A percentile compares a stretch with the other conserved stretches of the same genome.
These are phyloP conservation scores for Vicia villosa DNA, from an alignment of 306 rosid genomes.

Conservation along the genomic window DNA sequence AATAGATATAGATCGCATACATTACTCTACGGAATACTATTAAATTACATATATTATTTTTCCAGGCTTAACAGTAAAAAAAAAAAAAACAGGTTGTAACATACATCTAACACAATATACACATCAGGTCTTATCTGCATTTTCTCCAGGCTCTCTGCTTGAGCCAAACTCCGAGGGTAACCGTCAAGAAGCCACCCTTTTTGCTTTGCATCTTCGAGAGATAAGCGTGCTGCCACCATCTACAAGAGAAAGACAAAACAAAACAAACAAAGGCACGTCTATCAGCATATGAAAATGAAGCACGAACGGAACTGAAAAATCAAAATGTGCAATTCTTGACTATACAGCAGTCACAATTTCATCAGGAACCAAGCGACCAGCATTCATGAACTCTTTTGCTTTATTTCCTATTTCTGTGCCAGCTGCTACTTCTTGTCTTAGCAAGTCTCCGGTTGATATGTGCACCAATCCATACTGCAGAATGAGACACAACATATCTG, in stretches of 20 bases:
- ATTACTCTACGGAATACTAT: constrained; percentile 7
- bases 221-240: constrained; percentile 84
- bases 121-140: constrained; percentile 77
- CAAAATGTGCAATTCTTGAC: constrained; percentile 22
- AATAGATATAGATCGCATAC: constrained; percentile 1
- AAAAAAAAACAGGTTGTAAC: constrained; percentile 34
- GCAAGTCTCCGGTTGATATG: constrained; percentile 90
- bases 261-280: neutral
- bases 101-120: constrained; percentile 77
- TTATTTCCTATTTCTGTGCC: constrained; percentile 84
- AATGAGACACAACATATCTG: constrained; percentile 21
- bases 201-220: constrained; percentile 62
- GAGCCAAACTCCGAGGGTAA: constrained; percentile 73
- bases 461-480: constrained; percentile 88
- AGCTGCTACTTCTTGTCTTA: constrained; percentile 82
- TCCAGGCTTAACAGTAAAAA: too few species aligned
- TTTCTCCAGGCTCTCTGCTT: constrained; percentile 78
- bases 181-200: constrained; percentile 99
- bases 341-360: constrained; percentile 86
- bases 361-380: constrained; percentile 88
- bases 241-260: constrained; percentile 24
- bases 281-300: constrained; percentile 28
- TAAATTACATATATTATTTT: constrained; percentile 17
- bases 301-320: neutral
- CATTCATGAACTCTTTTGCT: constrained; percentile 89